phyloP scores from a whole-genome alignment of 805 yeast genomes.

The Lipomyces oligophaga region DNA sequence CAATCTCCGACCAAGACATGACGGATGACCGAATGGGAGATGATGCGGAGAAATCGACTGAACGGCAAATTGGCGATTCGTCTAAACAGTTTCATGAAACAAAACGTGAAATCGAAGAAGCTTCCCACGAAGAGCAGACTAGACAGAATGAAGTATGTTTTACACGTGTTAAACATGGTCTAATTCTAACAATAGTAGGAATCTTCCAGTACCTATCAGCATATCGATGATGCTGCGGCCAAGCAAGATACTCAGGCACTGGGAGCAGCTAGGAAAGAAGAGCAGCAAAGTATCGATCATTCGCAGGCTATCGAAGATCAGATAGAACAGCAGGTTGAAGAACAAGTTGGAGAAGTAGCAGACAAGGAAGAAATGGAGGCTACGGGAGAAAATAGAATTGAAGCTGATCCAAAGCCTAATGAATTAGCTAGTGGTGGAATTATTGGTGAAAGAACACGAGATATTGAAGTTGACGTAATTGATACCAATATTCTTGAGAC shows the following conservation, averaged over 20 bases:
- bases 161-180: not conserved
- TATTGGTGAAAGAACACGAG: slow-evolving; percentile 45
- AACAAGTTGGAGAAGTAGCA: slow-evolving; percentile 37
- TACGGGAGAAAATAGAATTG: slow-evolving; percentile 30
- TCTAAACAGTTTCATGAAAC: slow-evolving; percentile 88
- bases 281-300: slow-evolving; percentile 61
- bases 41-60: slow-evolving; percentile 28
- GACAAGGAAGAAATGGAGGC: slow-evolving; percentile 35
- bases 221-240: slow-evolving; percentile 23
- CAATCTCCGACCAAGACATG: not conserved
- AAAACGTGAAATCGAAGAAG: slow-evolving; percentile 78
- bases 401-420: slow-evolving; percentile 45
- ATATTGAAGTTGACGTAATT: slow-evolving; percentile 1
- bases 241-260: slow-evolving; percentile 84
- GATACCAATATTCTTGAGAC: slow-evolving; percentile 40
- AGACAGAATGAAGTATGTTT: slow-evolving; percentile 5
- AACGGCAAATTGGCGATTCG: slow-evolving; percentile 88
- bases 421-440: slow-evolving; percentile 51
- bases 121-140: slow-evolving; percentile 32
- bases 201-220: slow-evolving; percentile 14
- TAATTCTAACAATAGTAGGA: not conserved
- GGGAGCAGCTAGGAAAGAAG: slow-evolving; percentile 83
- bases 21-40: not conserved
- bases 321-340: slow-evolving; percentile 22
- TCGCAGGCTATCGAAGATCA: slow-evolving; percentile 79